A percentile compares a stretch with the other conserved stretches of the same genome.
Evolutionary conservation across 305 asterid species (phyloP).

Genomic region (Plantago coronopus): DNA sequence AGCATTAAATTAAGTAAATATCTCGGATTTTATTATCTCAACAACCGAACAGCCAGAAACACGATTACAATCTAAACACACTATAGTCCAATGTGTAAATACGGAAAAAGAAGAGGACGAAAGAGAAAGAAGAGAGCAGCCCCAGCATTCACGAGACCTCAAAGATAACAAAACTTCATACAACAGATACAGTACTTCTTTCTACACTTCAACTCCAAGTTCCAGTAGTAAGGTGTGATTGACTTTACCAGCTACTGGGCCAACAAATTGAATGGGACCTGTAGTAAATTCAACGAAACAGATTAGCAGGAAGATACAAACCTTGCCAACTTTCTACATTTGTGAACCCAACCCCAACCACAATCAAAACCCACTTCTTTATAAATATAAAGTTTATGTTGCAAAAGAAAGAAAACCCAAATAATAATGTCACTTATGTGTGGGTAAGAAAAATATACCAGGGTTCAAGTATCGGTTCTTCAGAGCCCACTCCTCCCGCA

Average conservation of each 20-base stretch:
- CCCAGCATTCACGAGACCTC: neutral
- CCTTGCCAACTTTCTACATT: too few species aligned
- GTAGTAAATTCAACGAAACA: constrained; percentile 3
- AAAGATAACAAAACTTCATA: neutral
- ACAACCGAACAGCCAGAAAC: neutral
- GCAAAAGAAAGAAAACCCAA: neutral
- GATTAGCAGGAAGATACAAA: neutral
- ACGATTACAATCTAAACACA: neutral
- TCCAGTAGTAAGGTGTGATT: constrained; percentile 86
- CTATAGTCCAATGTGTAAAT: neutral
- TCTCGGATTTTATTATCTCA: neutral
- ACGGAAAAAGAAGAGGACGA: neutral
- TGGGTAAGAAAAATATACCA: constrained; percentile 36
- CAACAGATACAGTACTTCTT: constrained; percentile 19
- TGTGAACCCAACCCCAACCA: too few species aligned
- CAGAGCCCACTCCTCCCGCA: constrained; percentile 85
- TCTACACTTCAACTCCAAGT: constrained; percentile 59
- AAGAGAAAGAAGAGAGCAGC: too few species aligned
- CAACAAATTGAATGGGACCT: constrained; percentile 93
- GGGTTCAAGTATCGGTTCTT: constrained; percentile 82
- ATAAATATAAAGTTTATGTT: too few species aligned
- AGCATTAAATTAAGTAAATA: too few species aligned
- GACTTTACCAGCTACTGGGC: constrained; percentile 58
- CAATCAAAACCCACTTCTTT: too few species aligned
- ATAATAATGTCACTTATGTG: too few species aligned